phyloP scores from a whole-genome alignment of 1,284 basidiomycete genomes.

The Blastosporella zonata region DNA sequence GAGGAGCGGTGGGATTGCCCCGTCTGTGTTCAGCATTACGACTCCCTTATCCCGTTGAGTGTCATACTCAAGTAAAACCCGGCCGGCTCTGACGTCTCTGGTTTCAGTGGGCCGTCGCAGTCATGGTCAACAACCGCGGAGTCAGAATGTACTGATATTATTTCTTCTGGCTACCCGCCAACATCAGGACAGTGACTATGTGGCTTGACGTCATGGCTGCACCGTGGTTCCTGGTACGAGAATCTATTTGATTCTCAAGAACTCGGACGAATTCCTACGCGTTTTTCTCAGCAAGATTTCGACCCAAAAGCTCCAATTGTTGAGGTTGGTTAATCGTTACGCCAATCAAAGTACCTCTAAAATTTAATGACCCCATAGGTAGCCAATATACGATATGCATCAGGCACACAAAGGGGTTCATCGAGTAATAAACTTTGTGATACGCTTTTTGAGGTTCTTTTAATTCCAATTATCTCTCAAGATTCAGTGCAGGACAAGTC shows the following conservation, averaged over 20 bases:
- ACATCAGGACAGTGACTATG: constrained; percentile 1
- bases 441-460: constrained; percentile 10
- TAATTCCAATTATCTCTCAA: not conserved
- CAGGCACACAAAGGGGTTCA: constrained; percentile 14
- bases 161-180: not conserved
- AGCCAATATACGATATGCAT: not conserved
- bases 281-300: constrained; percentile 14
- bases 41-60: constrained; percentile 8
- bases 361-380: not conserved
- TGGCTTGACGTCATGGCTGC: constrained; percentile 11
- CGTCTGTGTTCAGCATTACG: constrained; percentile 1
- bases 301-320: not conserved
- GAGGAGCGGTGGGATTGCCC: constrained; percentile 9
- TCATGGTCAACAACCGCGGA: constrained; percentile 9
- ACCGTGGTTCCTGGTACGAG: constrained; percentile 5
- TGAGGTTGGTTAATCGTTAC: constrained; percentile 5
- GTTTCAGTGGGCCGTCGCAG: constrained; percentile 1
- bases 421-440: not conserved
- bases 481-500: not conserved
- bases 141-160: not conserved
- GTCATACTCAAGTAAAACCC: constrained; percentile 9
- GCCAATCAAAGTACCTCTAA: no score
- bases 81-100: constrained; percentile 8
- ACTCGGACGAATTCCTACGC: constrained; percentile 8
- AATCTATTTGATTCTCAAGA: not conserved